Base-by-base conservation (phyloP, 2,329 filamentous ascomycete species). In the Colletotrichum phormii region DNA sequence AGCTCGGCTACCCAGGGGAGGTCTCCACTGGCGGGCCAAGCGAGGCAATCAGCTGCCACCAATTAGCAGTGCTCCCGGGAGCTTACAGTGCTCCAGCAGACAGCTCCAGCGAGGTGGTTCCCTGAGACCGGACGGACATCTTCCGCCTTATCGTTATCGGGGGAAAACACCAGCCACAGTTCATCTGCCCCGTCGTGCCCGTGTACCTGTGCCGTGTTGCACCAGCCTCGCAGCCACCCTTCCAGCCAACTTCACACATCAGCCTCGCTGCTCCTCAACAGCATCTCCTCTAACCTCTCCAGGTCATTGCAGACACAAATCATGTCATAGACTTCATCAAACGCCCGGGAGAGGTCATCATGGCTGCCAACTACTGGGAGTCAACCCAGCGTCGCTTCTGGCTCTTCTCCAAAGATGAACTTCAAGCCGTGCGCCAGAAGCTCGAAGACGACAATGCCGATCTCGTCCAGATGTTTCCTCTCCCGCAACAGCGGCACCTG, bases 341-440 rank as follows among this genome's bases (percentile, higher is more conserved):
- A 35, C 33, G 37, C 46, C 22, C 6, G 18, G 54, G 55, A 51
- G 26, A 64, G 71, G 54, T 73, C 71, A 78, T 71, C 65, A 98
- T 98, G 96, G 94, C 96, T 42, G 94, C 95, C 80, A 98, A 96
- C 84, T 99, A 96, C 85, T 99, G 95, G 95, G 93, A 95, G 75
- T 98, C 97, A 67, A 97, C 95, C 31, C 97, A 99, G 84, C 90
- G 93, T 77, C 93, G 91, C 77, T 90, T 94, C 85, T 99, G 97
- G 97, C 93, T 94, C 69, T 98, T 97, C 83, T 61, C 72, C 54
- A 75, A 75, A 79, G 91, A 95, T 74, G 91, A 95, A 80, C 88
- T 99, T 65, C 89, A 90, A 15, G 88, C 92, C 64, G 90, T 94
- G 81, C 92, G 96, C 69, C 90, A 92, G 80, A 90, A 91, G 78